Evolutionary conservation across 768 basidiomycete genomes (phyloP).

Genomic region (Russula abietina): DNA sequence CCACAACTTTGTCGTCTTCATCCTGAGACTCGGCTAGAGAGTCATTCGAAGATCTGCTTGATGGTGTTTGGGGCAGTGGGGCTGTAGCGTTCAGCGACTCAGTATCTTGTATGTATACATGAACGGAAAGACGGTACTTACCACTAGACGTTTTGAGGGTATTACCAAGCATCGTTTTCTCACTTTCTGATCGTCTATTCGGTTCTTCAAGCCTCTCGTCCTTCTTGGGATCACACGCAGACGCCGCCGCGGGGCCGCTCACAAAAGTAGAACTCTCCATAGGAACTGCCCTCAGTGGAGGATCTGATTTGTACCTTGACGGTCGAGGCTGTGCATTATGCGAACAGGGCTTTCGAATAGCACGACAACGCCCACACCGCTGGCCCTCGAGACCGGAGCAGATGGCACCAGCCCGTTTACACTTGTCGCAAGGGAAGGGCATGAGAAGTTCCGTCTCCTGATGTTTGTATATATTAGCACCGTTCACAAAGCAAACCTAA

Average conservation of each 20-base stretch:
- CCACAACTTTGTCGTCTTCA: slow-evolving; percentile 9
- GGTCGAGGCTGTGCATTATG: slow-evolving; percentile 4
- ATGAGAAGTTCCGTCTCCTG: slow-evolving; percentile 15
- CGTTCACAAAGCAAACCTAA: neutral
- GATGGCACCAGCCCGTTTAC: slow-evolving; percentile 6
- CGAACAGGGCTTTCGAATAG: slow-evolving; percentile 10
- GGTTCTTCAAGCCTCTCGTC: neutral
- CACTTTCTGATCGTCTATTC: neutral
- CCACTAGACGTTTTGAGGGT: neutral
- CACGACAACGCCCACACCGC: slow-evolving; percentile 13
- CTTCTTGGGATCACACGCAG: neutral
- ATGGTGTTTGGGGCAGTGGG: neutral
- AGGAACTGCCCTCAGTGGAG: neutral
- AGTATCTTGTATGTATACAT: neutral
- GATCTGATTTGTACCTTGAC: neutral
- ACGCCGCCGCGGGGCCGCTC: neutral
- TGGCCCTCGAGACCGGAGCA: slow-evolving; percentile 14
- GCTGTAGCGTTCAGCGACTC: neutral
- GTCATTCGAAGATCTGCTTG: neutral
- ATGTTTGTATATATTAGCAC: neutral
- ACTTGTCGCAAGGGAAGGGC: slow-evolving; percentile 9
- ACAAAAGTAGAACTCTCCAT: neutral
- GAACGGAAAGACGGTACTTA: neutral
- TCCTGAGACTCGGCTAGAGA: neutral
- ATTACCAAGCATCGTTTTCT: neutral